These are phyloP conservation scores for Eimeria mitis DNA, from an alignment of 169 alveolate species.

Conservation along the genomic window DNA sequence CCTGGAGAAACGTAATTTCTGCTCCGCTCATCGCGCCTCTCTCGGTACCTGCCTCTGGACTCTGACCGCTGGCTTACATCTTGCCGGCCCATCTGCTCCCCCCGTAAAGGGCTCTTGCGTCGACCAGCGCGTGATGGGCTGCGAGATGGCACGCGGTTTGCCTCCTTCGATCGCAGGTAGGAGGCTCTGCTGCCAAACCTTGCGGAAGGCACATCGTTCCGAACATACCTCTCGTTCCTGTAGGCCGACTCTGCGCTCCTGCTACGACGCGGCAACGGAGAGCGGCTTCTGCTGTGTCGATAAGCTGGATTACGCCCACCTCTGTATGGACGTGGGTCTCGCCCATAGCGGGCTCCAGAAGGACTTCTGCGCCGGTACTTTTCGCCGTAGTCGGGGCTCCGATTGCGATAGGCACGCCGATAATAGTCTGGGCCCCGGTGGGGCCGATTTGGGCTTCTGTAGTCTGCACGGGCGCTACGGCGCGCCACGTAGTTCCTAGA, in stretches of 20 bases:
- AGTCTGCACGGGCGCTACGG: conserved; percentile 47
- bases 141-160: conserved; percentile 33
- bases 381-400: conserved; percentile 46
- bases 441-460: conserved; percentile 66
- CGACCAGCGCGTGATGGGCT: conserved; percentile 54
- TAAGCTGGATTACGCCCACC: conserved; percentile 32
- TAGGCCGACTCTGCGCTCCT: conserved; percentile 33
- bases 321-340: conserved; percentile 35
- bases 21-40: conserved; percentile 34
- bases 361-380: conserved; percentile 73
- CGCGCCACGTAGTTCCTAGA: conserved; percentile 25
- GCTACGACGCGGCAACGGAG: conserved; percentile 45
- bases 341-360: conserved; percentile 27
- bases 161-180: conserved; percentile 31
- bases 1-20: conserved; percentile 21
- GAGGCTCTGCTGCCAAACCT: conserved; percentile 63
- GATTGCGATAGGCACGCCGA: conserved; percentile 38
- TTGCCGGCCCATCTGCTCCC: conserved; percentile 33
- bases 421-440: conserved; percentile 34
- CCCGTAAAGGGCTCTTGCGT: conserved; percentile 18
- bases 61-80: conserved; percentile 9
- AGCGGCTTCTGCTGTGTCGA: conserved; percentile 70
- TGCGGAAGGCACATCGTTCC: conserved; percentile 51
- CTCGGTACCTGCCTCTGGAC: conserved; percentile 51
- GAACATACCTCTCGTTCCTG: conserved; percentile 15